phyloP scores from a whole-genome alignment of 345 rosid genomes.

The Populus pruinosa region DNA sequence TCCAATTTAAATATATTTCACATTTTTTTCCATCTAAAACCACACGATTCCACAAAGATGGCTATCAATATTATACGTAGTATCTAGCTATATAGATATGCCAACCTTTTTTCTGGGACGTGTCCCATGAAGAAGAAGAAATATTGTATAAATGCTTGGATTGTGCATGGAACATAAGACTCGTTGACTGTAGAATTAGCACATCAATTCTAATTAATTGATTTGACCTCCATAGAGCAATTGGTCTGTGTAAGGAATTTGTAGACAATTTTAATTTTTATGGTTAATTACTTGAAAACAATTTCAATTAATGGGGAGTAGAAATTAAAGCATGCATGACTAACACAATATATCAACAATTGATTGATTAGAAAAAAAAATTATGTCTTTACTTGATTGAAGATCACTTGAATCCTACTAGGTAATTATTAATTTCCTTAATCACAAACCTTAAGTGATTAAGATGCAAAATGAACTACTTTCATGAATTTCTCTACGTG shows the following conservation, averaged over 20 bases:
- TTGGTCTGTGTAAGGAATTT: neutral
- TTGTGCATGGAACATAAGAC: no score
- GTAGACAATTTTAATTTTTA: neutral
- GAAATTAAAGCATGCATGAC: neutral
- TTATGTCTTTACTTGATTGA: neutral
- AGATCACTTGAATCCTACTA: neutral
- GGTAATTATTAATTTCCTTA: neutral
- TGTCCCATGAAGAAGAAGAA: neutral
- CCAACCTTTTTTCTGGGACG: neutral
- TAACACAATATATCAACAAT: neutral
- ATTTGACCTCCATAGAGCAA: neutral
- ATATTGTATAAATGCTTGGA: neutral
- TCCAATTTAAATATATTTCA: no score
- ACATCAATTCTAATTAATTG: neutral
- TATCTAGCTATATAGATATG: neutral
- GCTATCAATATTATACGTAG: neutral
- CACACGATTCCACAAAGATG: neutral
- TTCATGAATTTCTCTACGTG: conserved; percentile 16
- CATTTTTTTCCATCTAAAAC: neutral
- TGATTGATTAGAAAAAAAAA: neutral
- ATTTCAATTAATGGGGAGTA: neutral
- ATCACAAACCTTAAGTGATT: neutral
- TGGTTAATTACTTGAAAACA: neutral
- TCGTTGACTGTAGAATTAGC: no score
- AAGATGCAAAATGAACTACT: neutral